Evolutionary conservation across 139 green algal genomes (phyloP).

Genomic region (Pleodorina starrii): DNA sequence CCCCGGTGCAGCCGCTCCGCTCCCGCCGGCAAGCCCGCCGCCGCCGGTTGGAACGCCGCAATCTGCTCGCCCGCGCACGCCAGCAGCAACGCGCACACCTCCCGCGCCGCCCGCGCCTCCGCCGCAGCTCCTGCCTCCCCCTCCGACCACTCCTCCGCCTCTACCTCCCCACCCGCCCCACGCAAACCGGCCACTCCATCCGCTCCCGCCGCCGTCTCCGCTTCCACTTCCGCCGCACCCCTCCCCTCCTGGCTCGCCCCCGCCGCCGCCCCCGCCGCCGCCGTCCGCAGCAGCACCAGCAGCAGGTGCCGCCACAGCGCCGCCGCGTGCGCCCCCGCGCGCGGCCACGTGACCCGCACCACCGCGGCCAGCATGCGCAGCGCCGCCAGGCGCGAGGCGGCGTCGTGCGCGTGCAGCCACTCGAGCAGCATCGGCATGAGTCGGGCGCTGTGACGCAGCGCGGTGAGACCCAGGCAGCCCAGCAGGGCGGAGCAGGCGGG

Average conservation of each 20-base stretch:
- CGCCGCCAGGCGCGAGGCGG: conserved; percentile 8
- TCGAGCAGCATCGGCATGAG: conserved; percentile 71
- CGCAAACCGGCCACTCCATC: not conserved
- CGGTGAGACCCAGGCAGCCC: conserved; percentile 51
- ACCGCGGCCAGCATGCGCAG: conserved; percentile 45
- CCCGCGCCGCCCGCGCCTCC: not conserved
- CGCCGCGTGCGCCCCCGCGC: conserved; percentile 58
- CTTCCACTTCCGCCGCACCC: not conserved
- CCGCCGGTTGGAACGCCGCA: not conserved
- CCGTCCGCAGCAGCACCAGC: not conserved
- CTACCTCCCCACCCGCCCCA: too few relatives aligned
- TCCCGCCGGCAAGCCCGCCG: not conserved
- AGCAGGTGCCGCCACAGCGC: conserved; percentile 63
- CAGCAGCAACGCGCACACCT: conserved; percentile 38
- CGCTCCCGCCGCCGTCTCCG: not conserved
- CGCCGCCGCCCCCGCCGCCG: not conserved
- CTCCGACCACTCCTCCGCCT: not conserved
- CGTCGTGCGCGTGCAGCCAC: conserved; percentile 62
- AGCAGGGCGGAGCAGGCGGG: conserved; percentile 18
- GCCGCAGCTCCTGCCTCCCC: not conserved
- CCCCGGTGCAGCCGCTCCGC: not conserved
- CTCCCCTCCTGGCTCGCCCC: not conserved
- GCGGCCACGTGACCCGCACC: conserved; percentile 63
- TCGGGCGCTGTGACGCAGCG: conserved; percentile 43
- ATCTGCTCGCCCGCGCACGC: conserved; percentile 16